Evolutionary conservation across 768 basidiomycete species (phyloP).

Genomic region (Suillus sp.): DNA sequence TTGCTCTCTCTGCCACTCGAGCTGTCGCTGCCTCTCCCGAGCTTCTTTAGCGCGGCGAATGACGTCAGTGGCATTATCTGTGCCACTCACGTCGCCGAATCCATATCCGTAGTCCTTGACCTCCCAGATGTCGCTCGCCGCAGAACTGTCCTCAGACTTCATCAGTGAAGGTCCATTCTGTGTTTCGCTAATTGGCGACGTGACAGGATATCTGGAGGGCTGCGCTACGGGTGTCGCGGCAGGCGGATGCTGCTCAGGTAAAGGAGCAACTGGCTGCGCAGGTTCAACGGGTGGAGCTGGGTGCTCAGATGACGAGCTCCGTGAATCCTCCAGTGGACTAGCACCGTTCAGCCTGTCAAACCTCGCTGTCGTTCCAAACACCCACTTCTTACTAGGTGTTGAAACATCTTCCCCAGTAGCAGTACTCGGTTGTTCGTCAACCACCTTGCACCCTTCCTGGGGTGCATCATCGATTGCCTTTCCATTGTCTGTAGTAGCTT

Average conservation of each 20-base stretch:
- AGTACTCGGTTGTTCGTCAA: not conserved
- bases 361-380: conserved; percentile 52
- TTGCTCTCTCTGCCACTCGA: conserved; percentile 19
- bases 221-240: not conserved
- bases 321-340: not conserved
- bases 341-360: conserved; percentile 15
- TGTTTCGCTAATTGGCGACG: not conserved
- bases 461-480: conserved; percentile 7
- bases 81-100: conserved; percentile 51
- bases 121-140: conserved; percentile 44
- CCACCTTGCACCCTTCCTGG: not conserved
- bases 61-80: conserved; percentile 34
- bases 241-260: not conserved
- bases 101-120: conserved; percentile 68
- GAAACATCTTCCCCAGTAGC: conserved; percentile 12
- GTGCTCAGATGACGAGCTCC: not conserved
- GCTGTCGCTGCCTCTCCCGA: conserved; percentile 24
- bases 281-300: conserved; percentile 7
- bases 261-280: not conserved
- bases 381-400: conserved; percentile 44
- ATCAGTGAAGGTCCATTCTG: conserved; percentile 12
- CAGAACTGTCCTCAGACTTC: conserved; percentile 20
- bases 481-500: conserved; percentile 4
- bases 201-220: not conserved
- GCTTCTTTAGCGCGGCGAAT: conserved; percentile 34